phyloP scores from a whole-genome alignment of 768 basidiomycete genomes.

The Tulasnella sp. region DNA sequence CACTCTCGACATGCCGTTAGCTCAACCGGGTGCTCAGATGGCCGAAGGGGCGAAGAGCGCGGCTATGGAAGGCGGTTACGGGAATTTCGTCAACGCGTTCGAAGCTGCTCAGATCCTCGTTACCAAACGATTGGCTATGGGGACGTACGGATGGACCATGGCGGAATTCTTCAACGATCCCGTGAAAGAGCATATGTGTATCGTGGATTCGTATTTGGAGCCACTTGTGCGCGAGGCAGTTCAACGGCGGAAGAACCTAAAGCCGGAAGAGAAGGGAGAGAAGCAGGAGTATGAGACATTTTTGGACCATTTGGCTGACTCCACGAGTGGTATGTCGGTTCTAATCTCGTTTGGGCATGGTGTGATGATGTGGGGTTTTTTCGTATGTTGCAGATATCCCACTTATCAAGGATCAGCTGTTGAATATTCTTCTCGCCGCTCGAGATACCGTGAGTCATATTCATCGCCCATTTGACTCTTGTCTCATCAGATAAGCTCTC shows the following conservation, averaged over 20 bases:
- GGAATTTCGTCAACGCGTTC: slow-evolving; percentile 19
- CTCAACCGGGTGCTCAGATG: not conserved
- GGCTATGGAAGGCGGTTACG: not conserved
- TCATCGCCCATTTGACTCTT: not conserved
- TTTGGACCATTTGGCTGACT: slow-evolving; percentile 18
- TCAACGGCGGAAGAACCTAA: not conserved
- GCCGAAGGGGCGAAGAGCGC: slow-evolving; percentile 13
- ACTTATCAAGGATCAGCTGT: slow-evolving; percentile 15
- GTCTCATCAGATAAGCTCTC: not conserved
- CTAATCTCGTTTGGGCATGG: not conserved
- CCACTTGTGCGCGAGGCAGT: slow-evolving; percentile 15
- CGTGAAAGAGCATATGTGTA: not conserved
- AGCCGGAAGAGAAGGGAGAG: not conserved
- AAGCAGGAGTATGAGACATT: slow-evolving; percentile 13
- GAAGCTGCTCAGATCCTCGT: slow-evolving; percentile 11
- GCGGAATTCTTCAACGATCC: slow-evolving; percentile 13
- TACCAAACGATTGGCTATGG: not conserved
- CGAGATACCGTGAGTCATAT: slow-evolving; percentile 17
- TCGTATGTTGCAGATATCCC: not conserved
- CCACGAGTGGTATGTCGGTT: not conserved
- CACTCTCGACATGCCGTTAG: slow-evolving; percentile 11
- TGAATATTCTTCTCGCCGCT: slow-evolving; percentile 22
- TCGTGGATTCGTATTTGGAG: slow-evolving; percentile 4
- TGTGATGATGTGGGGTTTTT: too few species aligned
- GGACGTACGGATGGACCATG: not conserved